Conservation (phyloP, 2,329 filamentous ascomycete species). For the Colletotrichum ledebouriae region DNA sequence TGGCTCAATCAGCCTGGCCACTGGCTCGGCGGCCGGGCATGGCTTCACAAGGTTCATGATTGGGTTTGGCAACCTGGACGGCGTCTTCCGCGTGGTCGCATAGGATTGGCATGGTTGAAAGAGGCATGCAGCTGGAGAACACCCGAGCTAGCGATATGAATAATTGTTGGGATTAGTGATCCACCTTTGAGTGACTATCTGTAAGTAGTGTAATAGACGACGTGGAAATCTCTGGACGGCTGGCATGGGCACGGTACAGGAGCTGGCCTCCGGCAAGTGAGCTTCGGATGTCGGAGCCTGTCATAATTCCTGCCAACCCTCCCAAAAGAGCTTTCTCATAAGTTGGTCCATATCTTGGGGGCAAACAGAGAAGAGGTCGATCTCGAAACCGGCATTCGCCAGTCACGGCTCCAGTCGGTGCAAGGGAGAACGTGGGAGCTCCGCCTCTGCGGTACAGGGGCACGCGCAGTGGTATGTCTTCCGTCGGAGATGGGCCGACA, state of each 20-base stretch:
- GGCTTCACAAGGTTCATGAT: not conserved
- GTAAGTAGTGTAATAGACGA: not conserved
- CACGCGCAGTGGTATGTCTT: slow-evolving; percentile 14
- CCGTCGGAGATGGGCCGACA: slow-evolving; percentile 22
- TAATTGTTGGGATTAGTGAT: slow-evolving; percentile 9
- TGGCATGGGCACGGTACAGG: not conserved
- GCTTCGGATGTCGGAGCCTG: slow-evolving; percentile 6
- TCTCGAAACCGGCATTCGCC: not conserved
- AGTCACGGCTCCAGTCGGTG: not conserved
- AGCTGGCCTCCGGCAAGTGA: not conserved
- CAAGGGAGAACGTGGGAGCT: slow-evolving; percentile 21
- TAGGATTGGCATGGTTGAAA: slow-evolving; percentile 9
- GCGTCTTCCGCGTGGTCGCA: slow-evolving; percentile 20
- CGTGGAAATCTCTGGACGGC: not conserved
- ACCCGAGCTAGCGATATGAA: slow-evolving; percentile 1
- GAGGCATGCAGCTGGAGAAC: slow-evolving; percentile 2
- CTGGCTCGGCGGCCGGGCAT: not conserved
- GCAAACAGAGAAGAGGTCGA: not conserved
- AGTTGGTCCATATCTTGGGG: not conserved
- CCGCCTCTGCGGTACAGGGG: not conserved
- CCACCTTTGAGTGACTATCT: not conserved
- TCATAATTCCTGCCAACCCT: slow-evolving; percentile 1
- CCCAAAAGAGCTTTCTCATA: too few relatives aligned
- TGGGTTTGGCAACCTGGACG: slow-evolving; percentile 16
- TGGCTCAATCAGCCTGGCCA: slow-evolving; percentile 4